Evolutionary conservation across 352 stramenopile species (phyloP).

Genomic region (Aphanomyces euteiches): DNA sequence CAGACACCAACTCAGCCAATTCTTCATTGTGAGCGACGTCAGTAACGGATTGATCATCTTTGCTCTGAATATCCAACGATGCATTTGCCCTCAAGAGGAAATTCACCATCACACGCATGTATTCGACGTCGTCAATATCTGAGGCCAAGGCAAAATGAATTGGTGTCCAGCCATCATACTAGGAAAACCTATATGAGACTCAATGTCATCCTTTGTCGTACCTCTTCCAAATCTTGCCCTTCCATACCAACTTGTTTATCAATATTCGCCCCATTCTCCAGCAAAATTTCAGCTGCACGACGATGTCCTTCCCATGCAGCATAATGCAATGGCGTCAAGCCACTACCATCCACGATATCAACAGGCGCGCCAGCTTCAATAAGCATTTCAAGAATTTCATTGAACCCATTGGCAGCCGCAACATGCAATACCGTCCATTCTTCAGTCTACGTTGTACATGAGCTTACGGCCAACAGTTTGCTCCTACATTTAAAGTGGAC

Average conservation of each 20-base stretch:
- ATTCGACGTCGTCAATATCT: too few species aligned
- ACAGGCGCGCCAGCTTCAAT: not conserved
- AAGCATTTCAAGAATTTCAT: slow-evolving; percentile 22
- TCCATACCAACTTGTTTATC: not conserved
- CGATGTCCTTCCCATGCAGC: not conserved
- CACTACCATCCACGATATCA: not conserved
- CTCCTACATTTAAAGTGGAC: not conserved
- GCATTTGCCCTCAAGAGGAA: slow-evolving; percentile 8
- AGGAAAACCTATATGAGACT: not conserved
- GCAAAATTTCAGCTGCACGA: slow-evolving; percentile 9
- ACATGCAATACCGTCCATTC: not conserved
- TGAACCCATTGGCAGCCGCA: not conserved
- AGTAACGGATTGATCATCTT: not conserved
- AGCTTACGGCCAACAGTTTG: too few species aligned
- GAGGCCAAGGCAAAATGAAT: slow-evolving; percentile 2
- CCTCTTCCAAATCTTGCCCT: not conserved
- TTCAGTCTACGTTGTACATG: not conserved
- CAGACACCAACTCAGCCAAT: not conserved
- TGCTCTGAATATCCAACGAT: slow-evolving; percentile 4
- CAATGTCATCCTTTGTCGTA: not conserved
- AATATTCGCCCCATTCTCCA: not conserved
- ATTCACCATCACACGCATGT: not conserved
- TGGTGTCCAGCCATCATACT: slow-evolving; percentile 13
- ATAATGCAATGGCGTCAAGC: slow-evolving; percentile 3
- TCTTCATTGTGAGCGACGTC: not conserved